Evolutionary conservation across 257 asterid genomes (phyloP).

Genomic region (Capsicum rhomboideum): DNA sequence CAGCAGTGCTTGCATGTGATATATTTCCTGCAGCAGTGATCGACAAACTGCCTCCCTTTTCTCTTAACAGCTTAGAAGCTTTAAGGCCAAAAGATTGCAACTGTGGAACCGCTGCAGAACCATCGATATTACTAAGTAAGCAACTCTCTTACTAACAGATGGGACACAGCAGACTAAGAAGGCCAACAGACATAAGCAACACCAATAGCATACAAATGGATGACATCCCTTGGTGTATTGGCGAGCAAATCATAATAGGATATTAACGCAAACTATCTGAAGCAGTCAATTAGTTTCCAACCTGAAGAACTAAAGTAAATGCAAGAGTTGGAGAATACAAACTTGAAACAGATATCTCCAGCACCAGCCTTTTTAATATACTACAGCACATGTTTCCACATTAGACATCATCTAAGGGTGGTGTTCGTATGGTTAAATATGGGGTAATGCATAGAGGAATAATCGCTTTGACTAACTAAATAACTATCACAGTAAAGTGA

Average conservation of each 20-base stretch:
- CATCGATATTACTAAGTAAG: constrained; percentile 13
- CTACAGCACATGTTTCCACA: not conserved
- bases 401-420: not conserved
- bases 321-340: not conserved
- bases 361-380: not conserved
- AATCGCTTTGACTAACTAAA: not conserved
- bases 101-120: constrained; percentile 51
- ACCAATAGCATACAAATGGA: not conserved
- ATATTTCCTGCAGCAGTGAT: constrained; percentile 50
- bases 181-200: not conserved
- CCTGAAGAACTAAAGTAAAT: not conserved
- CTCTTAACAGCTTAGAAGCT: constrained; percentile 40
- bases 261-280: not conserved
- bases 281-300: not conserved
- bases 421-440: not conserved
- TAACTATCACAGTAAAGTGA: not conserved
- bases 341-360: not conserved
- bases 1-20: constrained; percentile 57
- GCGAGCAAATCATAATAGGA: not conserved
- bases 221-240: not conserved
- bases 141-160: not conserved
- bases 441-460: not conserved
- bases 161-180: not conserved
- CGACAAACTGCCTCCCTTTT: constrained; percentile 22
- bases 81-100: constrained; percentile 52